Base-by-base conservation (phyloP, 2,329 filamentous ascomycete genomes). In the Orbilia oligospora region DNA sequence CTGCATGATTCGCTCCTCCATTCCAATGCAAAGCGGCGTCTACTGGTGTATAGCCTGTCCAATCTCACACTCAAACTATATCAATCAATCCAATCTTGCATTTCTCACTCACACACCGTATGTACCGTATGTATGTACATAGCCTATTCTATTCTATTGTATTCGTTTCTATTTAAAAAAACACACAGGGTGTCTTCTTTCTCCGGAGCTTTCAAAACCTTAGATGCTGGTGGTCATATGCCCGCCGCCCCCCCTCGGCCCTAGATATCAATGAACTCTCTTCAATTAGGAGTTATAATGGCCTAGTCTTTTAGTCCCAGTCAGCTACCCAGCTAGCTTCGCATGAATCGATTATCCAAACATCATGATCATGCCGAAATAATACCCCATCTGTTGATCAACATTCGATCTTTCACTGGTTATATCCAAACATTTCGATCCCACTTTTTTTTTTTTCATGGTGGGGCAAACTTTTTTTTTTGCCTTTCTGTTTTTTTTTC, bases 391-490 rank as follows among this genome's bases (percentile, higher is more conserved):
- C 27, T 30, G 27, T 30, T 30, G 27, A 30, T 36, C 9, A 36
- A 36, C 33, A 36, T 12, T 36, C 33, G 33, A 36, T 36, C 33
- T 41, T 41, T 41, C 5, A 30, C 27, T 30, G 9, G 12, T 12
- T 12, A 41, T 16, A 46, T 20, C 44, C 16, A 46, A n/a, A 46
- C 16, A 3, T 12, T 16, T 22, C 18, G 16, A 36, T 38, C 18
- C 30, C 16, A 38, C 36, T 38, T 58, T 38, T 56, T 56, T 56
- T 56, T 56, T 56, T 38, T 61, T 9, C 56, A 44, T 61, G 20
- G 56, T 61, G 56, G 56, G 56, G 56, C 56, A 61, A 61, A 44
- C 36, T 61, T 44, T 61, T 61, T 61, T 51, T 51, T 51, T 51
- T 49, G 5, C 10, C 8, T 49, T 49, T 22, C 18, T 9, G 18